phyloP scores from a whole-genome alignment of 805 yeast species.

The Wickerhamiella azyma region DNA sequence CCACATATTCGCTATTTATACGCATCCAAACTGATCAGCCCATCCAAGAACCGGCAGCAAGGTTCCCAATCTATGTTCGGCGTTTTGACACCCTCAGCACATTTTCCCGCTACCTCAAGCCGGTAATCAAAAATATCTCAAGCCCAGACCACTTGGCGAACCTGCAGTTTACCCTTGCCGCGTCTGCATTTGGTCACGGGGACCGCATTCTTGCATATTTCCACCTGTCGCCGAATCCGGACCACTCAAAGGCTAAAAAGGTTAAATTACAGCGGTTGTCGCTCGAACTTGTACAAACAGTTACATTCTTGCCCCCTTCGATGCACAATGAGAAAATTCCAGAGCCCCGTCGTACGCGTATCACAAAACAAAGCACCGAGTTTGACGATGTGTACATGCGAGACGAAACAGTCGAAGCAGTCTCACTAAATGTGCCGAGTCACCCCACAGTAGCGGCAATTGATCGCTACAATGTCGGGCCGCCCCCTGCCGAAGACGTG shows the following conservation, averaged over 20 bases:
- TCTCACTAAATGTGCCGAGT: constrained; percentile 3
- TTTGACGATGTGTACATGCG: constrained; percentile 21
- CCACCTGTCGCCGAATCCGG: constrained; percentile 26
- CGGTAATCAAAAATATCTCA: constrained; percentile 17
- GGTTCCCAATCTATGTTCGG: constrained; percentile 26
- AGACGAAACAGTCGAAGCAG: constrained; percentile 13
- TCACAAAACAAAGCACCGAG: constrained; percentile 21
- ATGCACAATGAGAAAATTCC: constrained; percentile 18
- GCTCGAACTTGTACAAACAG: constrained; percentile 26
- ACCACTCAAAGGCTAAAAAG: constrained; percentile 26
- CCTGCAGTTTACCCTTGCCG: constrained; percentile 24
- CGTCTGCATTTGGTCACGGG: constrained; percentile 29
- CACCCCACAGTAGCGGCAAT: neutral
- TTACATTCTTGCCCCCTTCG: constrained; percentile 17
- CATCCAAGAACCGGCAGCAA: constrained; percentile 3
- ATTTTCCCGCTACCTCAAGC: constrained; percentile 26
- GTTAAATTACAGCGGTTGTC: constrained; percentile 27
- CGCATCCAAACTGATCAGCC: constrained; percentile 13
- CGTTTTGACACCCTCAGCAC: constrained; percentile 29
- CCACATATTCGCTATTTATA: constrained; percentile 26
- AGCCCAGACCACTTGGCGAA: constrained; percentile 27
- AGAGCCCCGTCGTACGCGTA: constrained; percentile 20
- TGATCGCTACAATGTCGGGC: constrained; percentile 6
- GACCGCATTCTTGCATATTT: constrained; percentile 24
- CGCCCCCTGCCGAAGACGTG: constrained; percentile 16